Evolutionary conservation across 176 grass and related monocot genomes (phyloP), one percentile per base, ranked within the genome.

Genomic region (barley (Hordeum vulgare)): DNA sequence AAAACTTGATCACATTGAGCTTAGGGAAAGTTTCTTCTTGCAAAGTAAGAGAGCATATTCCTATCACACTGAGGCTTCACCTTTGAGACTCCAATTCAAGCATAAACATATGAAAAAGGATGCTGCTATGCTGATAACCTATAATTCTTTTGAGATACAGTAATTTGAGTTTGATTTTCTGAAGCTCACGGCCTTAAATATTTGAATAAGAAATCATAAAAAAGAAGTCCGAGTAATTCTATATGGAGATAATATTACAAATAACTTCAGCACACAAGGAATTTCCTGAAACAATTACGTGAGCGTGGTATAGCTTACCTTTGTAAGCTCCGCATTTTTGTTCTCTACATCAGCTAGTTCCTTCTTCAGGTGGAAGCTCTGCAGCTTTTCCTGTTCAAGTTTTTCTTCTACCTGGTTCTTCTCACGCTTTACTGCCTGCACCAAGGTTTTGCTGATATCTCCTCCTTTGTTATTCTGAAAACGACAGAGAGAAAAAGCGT

Each of bases 261-360:
- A 65, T 66, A 24, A 39, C 58, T 83, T 86, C 10, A 49, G 33
- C 7, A 35, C 34, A 36, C 31, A 68, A 56, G 63, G n/a, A 8
- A 78, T 66, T 78, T 47, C 61, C 24, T 59, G 3, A 2, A 10
- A 35, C 10, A 74, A 72, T 59, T 90, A 27, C 7, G 25, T 31
- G 71, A 67, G 34, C 17, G 36, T 41, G 17, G 70, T 64, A 27
- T 76, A 78, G n/a, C 75, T 86, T 89, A 79, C 96, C 91, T 96
- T 91, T 25, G 88, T 90, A 78, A 99, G 93, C 68, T 94, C 93
- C 20, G 54, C 56, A 78, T 94, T 96, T 86, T 75, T 94, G 74
- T 77, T 80, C 75, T 96, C 93, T 15, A 90, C 53, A 89, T 87
- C 76, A 81, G 77, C 83, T 62, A 99, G 84, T 78, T 96, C 82